Evolutionary conservation across 768 basidiomycete genomes (phyloP).

Genomic region (Rickenella mellea): DNA sequence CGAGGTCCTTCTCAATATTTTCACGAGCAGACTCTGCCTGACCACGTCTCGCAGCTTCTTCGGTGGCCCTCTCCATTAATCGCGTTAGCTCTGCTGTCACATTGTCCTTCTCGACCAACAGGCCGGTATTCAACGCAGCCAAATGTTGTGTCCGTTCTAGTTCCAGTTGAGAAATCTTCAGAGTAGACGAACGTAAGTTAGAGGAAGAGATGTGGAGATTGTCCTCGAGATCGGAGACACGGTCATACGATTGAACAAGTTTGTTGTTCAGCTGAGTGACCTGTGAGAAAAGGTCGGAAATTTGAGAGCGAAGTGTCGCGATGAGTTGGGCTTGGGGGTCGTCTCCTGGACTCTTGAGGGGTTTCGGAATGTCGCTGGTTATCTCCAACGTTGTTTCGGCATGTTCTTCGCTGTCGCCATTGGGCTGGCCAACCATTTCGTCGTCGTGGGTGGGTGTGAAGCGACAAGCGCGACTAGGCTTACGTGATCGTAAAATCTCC

Average conservation of each 20-base stretch:
- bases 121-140: constrained; percentile 80
- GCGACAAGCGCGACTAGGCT: too few relatives aligned
- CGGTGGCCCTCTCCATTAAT: constrained; percentile 90
- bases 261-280: constrained; percentile 87
- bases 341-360: too few relatives aligned
- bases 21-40: constrained; percentile 77
- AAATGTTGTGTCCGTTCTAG: constrained; percentile 81
- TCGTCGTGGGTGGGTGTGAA: too few relatives aligned
- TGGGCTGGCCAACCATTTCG: too few relatives aligned
- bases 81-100: constrained; percentile 88
- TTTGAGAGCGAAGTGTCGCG: constrained; percentile 65
- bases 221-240: constrained; percentile 89
- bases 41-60: constrained; percentile 85
- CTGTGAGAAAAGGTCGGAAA: constrained; percentile 83
- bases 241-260: constrained; percentile 85
- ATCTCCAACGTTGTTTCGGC: too few relatives aligned
- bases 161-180: constrained; percentile 73
- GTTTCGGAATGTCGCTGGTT: too few relatives aligned
- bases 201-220: constrained; percentile 62
- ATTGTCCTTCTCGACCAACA: constrained; percentile 85
- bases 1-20: constrained; percentile 88
- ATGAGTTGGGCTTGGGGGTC: constrained; percentile 83
- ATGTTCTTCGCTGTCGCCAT: too few relatives aligned
- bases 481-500: too few relatives aligned
- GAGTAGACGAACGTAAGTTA: constrained; percentile 45